Percentiles rank a stretch among this genome's conserved stretches.
Conservation (phyloP, 164 flowering plant genomes). For the Magnolia changhungtana region DNA sequence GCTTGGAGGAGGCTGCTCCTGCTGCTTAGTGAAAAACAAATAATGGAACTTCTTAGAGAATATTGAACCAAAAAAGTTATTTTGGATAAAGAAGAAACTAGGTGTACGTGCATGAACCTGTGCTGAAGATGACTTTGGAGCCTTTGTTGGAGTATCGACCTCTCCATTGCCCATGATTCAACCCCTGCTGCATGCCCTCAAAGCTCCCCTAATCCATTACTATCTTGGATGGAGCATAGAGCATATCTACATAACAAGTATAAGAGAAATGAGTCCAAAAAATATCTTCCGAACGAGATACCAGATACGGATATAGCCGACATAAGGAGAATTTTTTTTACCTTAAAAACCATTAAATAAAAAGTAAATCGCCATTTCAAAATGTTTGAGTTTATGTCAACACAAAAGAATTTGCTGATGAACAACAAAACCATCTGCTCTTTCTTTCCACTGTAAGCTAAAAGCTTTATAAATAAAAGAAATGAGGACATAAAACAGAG, state of each 20-base stretch:
- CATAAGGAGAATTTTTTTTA: too few relatives aligned
- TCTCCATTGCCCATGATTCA: constrained; percentile 32
- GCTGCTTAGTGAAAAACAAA: not conserved
- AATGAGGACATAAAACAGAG: not conserved
- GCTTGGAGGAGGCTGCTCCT: constrained; percentile 31
- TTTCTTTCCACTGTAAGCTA: not conserved
- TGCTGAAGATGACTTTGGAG: constrained; percentile 27
- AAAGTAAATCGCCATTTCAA: not conserved
- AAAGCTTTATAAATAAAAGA: not conserved
- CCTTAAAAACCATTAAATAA: not conserved
- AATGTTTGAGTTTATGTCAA: not conserved
- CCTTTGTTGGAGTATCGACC: constrained; percentile 25
- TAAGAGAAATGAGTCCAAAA: not conserved
- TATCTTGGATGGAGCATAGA: not conserved
- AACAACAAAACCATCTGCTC: not conserved
- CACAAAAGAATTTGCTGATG: not conserved
- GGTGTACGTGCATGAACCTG: constrained; percentile 14
- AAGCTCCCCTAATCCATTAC: constrained; percentile 8
- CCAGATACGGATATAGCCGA: not conserved
- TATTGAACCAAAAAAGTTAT: not conserved
- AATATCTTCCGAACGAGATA: too few relatives aligned
- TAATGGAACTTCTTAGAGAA: not conserved
- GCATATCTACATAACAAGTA: constrained; percentile 5
- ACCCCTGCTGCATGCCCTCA: constrained; percentile 17
- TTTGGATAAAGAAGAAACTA: not conserved